phyloP scores from a whole-genome alignment of 805 yeast species.

The Wickerhamomyces rabaulensis region DNA sequence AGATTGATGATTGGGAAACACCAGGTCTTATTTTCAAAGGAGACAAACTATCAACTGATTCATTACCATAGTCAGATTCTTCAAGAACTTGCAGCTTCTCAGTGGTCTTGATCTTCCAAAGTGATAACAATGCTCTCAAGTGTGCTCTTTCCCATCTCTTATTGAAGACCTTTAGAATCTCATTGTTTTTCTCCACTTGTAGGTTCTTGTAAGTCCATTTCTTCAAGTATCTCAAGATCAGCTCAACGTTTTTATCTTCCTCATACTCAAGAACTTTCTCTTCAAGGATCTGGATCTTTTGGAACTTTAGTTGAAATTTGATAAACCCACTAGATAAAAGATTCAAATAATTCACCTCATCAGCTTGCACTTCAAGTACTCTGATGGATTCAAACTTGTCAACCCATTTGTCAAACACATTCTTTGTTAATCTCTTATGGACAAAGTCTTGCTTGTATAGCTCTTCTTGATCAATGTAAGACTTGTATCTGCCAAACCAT shows the following conservation, averaged over 20 bases:
- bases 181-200: constrained; percentile 30
- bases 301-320: constrained; percentile 17
- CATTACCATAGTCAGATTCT: constrained; percentile 1
- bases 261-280: constrained; percentile 12
- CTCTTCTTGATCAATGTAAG: constrained; percentile 5
- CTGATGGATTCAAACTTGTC: constrained; percentile 5
- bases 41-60: not conserved
- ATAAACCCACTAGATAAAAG: constrained; percentile 21
- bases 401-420: constrained; percentile 14
- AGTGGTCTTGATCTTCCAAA: constrained; percentile 29
- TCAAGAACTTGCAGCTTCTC: not conserved
- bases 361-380: constrained; percentile 18
- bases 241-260: constrained; percentile 20
- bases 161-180: constrained; percentile 26
- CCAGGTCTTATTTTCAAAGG: not conserved
- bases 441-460: constrained; percentile 6
- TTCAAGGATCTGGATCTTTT: constrained; percentile 15
- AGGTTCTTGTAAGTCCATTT: constrained; percentile 29
- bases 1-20: not conserved
- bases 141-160: constrained; percentile 37
- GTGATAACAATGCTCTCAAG: constrained; percentile 28
- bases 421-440: not conserved
- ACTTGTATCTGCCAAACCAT: constrained; percentile 11
- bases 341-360: constrained; percentile 20
- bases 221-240: constrained; percentile 24